Conservation (phyloP, 441 rosid species). For the Omphalea diandra region DNA sequence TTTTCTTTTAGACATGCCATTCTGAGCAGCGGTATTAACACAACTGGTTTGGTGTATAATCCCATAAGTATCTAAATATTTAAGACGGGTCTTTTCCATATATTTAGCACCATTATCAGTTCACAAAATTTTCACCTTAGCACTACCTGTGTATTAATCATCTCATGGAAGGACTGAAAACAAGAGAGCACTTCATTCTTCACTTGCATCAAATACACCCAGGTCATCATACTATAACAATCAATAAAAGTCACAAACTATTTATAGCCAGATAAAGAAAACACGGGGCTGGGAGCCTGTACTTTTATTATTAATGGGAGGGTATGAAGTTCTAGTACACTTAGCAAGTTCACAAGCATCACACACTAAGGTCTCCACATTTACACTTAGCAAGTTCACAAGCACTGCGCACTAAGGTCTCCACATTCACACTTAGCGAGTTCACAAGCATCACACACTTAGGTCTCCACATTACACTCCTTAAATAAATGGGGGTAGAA, state of each 20-base stretch:
- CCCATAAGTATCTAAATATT: not conserved
- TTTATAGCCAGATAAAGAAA: not conserved
- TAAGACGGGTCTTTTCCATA: not conserved
- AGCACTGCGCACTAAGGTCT: not conserved
- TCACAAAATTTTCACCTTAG: not conserved
- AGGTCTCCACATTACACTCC: not conserved
- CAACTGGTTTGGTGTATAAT: not conserved
- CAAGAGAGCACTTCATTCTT: not conserved
- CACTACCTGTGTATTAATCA: not conserved
- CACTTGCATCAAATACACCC: not conserved
- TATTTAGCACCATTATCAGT: not conserved
- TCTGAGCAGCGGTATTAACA: not conserved
- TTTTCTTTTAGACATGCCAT: not conserved
- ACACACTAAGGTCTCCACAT: not conserved
- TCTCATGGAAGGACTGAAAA: not conserved
- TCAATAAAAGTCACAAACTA: not conserved
- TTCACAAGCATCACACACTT: not conserved
- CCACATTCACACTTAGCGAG: not conserved
- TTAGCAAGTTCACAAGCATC: constrained; percentile 1
- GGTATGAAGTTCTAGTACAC: not conserved
- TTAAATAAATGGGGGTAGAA: not conserved
- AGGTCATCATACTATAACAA: not conserved
- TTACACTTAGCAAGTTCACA: not conserved
- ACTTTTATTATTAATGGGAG: not conserved
- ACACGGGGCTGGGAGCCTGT: not conserved